Evolutionary conservation across 495 filamentous ascomycete species (phyloP).

Genomic region (Chaetomidium leptoderma): DNA sequence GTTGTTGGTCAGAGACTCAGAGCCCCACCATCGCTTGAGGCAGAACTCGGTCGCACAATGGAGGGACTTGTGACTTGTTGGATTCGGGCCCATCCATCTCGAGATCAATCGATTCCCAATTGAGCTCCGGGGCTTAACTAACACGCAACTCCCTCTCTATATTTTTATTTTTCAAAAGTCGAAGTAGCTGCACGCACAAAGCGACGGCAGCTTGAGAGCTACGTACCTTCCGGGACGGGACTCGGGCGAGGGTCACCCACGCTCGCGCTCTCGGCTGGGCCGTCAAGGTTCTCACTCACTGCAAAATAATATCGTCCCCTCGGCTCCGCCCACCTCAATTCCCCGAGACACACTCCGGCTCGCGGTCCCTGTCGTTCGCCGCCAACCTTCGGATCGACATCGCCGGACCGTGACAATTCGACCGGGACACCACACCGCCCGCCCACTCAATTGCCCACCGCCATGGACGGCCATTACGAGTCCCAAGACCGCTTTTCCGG

Average conservation of each 20-base stretch:
- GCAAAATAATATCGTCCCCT: conserved; percentile 23
- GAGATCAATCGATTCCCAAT: too few species aligned
- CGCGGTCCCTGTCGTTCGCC: background rate
- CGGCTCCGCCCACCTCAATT: conserved; percentile 5
- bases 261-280: conserved; percentile 3
- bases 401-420: background rate
- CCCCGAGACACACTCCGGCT: background rate
- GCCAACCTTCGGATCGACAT: background rate
- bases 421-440: background rate
- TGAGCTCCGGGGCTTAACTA: too few species aligned
- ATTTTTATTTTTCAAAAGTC: too few species aligned
- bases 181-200: too few species aligned
- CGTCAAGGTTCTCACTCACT: conserved; percentile 27
- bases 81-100: background rate
- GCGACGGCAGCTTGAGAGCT: too few species aligned
- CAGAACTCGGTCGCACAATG: conserved; percentile 9
- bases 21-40: background rate
- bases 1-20: too few species aligned
- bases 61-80: too few species aligned
- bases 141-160: too few species aligned
- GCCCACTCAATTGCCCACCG: background rate
- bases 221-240: too few species aligned
- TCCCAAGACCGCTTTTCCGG: conserved; percentile 20
- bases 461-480: conserved; percentile 27
- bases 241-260: background rate